Conservation (phyloP, 441 rosid genomes). For the Manihot esculenta region DNA sequence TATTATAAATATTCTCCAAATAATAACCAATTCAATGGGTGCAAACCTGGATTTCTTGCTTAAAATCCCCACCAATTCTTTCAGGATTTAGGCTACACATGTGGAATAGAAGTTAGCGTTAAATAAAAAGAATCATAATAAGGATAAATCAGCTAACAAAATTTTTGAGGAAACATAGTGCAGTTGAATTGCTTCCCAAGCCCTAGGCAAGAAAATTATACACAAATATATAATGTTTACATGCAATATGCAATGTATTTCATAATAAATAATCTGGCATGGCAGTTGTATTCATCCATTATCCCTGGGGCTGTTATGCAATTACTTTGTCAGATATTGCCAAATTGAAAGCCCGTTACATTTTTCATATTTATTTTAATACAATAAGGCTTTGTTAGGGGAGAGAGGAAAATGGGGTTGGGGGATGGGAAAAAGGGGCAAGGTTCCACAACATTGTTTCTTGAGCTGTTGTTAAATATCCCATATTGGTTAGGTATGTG, state of each 20-base stretch:
- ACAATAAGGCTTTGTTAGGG: too few species aligned
- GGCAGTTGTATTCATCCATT: not conserved
- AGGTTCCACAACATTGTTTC: too few species aligned
- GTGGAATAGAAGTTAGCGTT: constrained; percentile 15
- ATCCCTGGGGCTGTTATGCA: constrained; percentile 2
- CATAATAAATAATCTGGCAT: too few species aligned
- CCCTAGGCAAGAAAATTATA: not conserved
- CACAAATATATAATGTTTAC: too few species aligned
- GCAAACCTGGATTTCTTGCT: constrained; percentile 83
- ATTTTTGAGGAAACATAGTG: not conserved
- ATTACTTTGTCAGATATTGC: not conserved
- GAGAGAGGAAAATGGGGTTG: too few species aligned
- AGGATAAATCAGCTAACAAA: not conserved
- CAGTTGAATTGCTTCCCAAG: not conserved
- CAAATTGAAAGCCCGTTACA: not conserved
- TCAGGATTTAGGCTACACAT: constrained; percentile 79
- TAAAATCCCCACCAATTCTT: constrained; percentile 91
- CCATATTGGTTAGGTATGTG: too few species aligned
- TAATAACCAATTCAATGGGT: constrained; percentile 9
- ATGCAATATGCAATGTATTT: too few species aligned
- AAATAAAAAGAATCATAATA: not conserved
- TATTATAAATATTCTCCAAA: not conserved
- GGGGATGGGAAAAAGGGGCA: too few species aligned
- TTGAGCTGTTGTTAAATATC: too few species aligned
- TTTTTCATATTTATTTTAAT: not conserved